Evolutionary conservation across 108 stramenopile genomes (phyloP), one percentile per base, ranked within the genome.

Genomic region (Nannochloropsis gaditana): DNA sequence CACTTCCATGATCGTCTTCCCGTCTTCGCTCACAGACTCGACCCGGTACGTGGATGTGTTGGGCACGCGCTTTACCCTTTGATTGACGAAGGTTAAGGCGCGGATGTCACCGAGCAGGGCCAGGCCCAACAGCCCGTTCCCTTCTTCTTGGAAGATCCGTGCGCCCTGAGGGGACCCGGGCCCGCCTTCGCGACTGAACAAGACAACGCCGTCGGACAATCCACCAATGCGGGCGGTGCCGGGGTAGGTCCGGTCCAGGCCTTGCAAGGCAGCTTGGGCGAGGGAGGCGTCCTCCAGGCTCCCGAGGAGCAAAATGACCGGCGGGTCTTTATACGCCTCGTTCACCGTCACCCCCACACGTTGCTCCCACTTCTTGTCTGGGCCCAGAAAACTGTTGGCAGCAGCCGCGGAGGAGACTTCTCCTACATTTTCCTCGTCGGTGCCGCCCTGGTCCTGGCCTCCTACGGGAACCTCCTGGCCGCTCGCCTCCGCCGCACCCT

Each of bases 351-450:
- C 59, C 59, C 59, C 59, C n/a, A n/a, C 59, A 0, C 59, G 59
- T n/a, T 73, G 59, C 59, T 73, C 59, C 59, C 59, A 73, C 59
- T 73, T 73, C n/a, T 73, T 73, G 8, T 73, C 59, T n/a, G 59
- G 59, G 15, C 59, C 59, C 59, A 73, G n/a, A 0, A n/a, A 73
- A n/a, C 59, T n/a, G 2, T 15, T 73, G 15, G 59, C 59, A 73
- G 59, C 59, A 73, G 59, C 59, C 15, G 4, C 59, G n/a, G 59
- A 15, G n/a, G 59, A 15, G n/a, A 73, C 19, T n/a, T 73, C 59
- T n/a, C n/a, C 59, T 0, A n/a, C 59, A 2, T n/a, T 73, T n/a
- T 73, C 59, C 2, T 73, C 59, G 59, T 73, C 59, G 59, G 15
- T n/a, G 19, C n/a, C 59, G 19, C n/a, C 19, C 59, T 73, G 59